Percentiles rank a stretch among this genome's conserved stretches.
Conservation (phyloP, 169 alveolate species). For the Sarcocystis neurona region DNA sequence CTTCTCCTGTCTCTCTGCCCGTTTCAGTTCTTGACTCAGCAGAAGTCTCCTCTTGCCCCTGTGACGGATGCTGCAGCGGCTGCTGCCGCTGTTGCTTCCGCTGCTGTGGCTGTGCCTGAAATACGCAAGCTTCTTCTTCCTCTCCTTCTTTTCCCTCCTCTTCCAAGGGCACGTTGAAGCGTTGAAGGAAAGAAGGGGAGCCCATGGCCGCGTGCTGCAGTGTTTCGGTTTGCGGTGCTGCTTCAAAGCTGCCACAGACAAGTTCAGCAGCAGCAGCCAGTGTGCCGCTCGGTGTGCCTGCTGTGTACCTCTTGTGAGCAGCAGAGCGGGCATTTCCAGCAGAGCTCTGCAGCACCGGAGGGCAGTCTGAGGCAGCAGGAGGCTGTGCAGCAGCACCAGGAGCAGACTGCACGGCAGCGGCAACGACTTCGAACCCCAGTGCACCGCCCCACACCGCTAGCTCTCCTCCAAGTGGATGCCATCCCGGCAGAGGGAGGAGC, state of each 20-base stretch:
- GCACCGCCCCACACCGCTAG: constrained; percentile 22
- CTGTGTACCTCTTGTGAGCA: neutral
- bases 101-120: neutral
- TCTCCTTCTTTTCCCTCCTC: neutral
- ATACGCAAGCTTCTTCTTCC: neutral
- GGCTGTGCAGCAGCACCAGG: neutral
- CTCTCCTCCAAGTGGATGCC: constrained; percentile 7
- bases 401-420: neutral
- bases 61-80: neutral
- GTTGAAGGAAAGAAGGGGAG: neutral
- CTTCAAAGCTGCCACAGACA: neutral
- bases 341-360: no score
- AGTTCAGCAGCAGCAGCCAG: neutral
- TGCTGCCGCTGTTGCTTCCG: neutral
- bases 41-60: neutral
- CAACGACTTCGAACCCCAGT: neutral
- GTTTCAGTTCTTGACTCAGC: no score
- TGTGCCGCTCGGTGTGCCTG: neutral
- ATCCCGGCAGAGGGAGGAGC: neutral
- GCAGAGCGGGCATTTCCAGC: no score
- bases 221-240: neutral
- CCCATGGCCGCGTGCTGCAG: neutral
- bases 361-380: no score
- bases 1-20: no score
- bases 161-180: neutral